Evolutionary conservation across 2,329 filamentous ascomycete species (phyloP).

Genomic region (Magnaporthiopsis rhizophila): DNA sequence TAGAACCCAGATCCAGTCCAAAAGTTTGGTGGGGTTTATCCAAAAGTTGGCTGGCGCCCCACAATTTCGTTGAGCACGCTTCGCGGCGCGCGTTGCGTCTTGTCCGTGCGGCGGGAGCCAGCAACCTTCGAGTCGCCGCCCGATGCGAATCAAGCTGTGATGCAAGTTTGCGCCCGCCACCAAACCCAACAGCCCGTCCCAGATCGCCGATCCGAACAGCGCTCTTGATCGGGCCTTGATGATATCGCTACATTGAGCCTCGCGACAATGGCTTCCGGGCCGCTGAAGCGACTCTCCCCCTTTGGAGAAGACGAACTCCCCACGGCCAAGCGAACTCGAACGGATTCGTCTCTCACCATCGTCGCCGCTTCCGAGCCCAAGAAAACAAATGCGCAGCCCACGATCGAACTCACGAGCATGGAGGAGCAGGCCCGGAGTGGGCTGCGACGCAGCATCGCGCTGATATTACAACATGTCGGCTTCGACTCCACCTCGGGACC

Average conservation of each 20-base stretch:
- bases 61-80: background rate
- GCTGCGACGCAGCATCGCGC: slow-evolving; percentile 46
- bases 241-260: slow-evolving; percentile 8
- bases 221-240: slow-evolving; percentile 1
- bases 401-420: slow-evolving; percentile 6
- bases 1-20: too few relatives aligned
- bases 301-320: slow-evolving; percentile 19
- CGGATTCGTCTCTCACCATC: slow-evolving; percentile 10
- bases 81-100: background rate
- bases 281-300: slow-evolving; percentile 29
- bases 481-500: slow-evolving; percentile 47
- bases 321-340: slow-evolving; percentile 23
- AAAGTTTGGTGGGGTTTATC: background rate
- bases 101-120: background rate
- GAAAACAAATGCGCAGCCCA: background rate
- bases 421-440: slow-evolving; percentile 30
- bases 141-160: background rate
- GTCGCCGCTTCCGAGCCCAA: slow-evolving; percentile 15
- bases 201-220: background rate
- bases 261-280: slow-evolving; percentile 14
- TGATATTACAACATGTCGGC: slow-evolving; percentile 49
- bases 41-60: background rate
- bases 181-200: background rate
- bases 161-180: background rate
- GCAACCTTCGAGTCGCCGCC: background rate